Base-by-base conservation (phyloP, 2,329 filamentous ascomycete species). In the Colletotrichum sp. region DNA sequence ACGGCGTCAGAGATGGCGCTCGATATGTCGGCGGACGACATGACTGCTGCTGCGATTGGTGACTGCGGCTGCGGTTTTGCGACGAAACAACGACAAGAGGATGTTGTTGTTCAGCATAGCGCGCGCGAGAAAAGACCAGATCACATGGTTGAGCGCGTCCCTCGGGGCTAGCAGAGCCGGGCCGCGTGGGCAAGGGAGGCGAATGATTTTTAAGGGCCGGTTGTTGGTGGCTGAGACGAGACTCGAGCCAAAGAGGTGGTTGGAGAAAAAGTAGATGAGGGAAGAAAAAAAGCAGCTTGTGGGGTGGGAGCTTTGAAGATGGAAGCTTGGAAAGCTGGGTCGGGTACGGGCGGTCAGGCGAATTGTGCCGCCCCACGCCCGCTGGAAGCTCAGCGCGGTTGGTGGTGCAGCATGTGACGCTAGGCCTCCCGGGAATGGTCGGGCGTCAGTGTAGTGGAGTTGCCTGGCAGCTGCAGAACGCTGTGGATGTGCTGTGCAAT, bases 11-110 rank as follows among this genome's bases (percentile, higher is more conserved):
- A 78, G 62, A 83, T 80, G 79, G 81, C 84, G 80, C 80, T 84
- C 80, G 84, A 84, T 79, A 84, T 68, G 79, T 84, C 84, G 43
- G n/a, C 43, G 80, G 84, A 85, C 81, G 84, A 84, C 85, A 86
- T 86, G 83, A 79, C 81, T 81, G 81, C 77, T 79, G 77, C 55
- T 69, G 55, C 55, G 65, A 34, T 56, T 52, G 10, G 43, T 52
- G n/a, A 52, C 43, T 66, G 63, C 24, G 28, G 63, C 16, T 52
- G 63, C 16, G 24, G 18, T 30, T 65, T 52, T 68, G 36, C 58
- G 13, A 56, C 38, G 64, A 61, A 26, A 34, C 28, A 52, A 75
- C 52, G 38, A 56, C 38, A 52, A 52, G 58, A 21, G n/a, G 32
- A 38, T 48, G 34, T 69, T 62, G 67, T 62, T 48, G 59, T 62